Percentiles rank a stretch among this genome's conserved stretches.
Conservation (phyloP, 768 basidiomycete genomes). For the Lenzites betulinus region DNA sequence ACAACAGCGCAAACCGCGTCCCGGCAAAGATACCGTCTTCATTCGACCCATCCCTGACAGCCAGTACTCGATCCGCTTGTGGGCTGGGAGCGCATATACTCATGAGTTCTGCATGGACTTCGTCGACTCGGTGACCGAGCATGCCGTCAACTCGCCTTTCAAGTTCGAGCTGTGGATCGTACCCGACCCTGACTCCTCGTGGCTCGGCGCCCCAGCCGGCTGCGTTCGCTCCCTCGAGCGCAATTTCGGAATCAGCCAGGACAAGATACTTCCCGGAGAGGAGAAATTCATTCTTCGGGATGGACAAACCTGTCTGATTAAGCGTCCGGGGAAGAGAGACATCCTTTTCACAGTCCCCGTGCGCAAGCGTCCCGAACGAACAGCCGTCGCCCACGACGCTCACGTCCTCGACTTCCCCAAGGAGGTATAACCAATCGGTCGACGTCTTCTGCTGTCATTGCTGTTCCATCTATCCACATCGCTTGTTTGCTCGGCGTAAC, state of each 20-base stretch:
- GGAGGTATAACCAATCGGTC: background rate
- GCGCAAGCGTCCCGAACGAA: background rate
- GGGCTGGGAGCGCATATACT: background rate
- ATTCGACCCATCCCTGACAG: background rate
- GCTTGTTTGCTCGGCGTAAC: no score
- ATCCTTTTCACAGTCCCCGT: background rate
- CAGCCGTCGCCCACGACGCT: background rate
- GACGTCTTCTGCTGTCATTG: no score
- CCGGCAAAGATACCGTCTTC: no score
- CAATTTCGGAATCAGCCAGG: background rate
- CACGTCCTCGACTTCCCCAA: constrained; percentile 1
- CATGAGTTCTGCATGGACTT: constrained; percentile 6
- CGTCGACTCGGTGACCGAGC: background rate
- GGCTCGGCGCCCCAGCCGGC: background rate
- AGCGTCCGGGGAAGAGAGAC: background rate
- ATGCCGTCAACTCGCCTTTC: constrained; percentile 5
- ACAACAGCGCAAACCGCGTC: no score
- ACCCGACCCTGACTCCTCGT: background rate
- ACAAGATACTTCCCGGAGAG: constrained; percentile 1
- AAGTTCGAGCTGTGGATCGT: background rate
- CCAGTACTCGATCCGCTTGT: background rate
- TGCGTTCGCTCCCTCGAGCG: background rate
- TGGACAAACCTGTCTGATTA: background rate
- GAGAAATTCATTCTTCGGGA: constrained; percentile 2
- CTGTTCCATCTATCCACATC: no score